These are phyloP conservation scores for Scutellaria baicalensis DNA, from an alignment of 257 asterid species.

Conservation along the genomic window DNA sequence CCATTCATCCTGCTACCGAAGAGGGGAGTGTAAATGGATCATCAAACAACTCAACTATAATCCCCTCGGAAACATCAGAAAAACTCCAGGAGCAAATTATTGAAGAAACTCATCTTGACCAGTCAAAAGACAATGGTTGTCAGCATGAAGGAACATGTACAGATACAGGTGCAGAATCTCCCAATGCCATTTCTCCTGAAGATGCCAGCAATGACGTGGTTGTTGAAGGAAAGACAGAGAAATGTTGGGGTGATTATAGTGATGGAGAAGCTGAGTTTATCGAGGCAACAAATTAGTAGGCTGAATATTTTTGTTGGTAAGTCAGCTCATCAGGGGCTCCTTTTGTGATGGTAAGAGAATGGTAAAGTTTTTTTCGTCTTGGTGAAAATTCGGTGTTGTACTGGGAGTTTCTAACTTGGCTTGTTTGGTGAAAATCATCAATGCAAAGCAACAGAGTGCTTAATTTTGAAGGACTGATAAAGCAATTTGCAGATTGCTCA, in stretches of 20 bases:
- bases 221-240: constrained; percentile 37
- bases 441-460: constrained; percentile 7
- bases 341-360: neutral
- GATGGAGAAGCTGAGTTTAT: constrained; percentile 61
- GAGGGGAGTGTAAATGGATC: constrained; percentile 27
- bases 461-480: neutral
- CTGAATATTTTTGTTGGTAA: neutral
- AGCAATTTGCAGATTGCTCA: neutral
- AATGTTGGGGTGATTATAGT: constrained; percentile 77
- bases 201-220: constrained; percentile 15
- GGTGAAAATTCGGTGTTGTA: constrained; percentile 6
- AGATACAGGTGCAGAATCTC: constrained; percentile 18
- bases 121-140: constrained; percentile 21
- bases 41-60: constrained; percentile 12
- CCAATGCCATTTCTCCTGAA: constrained; percentile 21
- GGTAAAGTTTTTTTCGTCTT: constrained; percentile 6
- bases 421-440: constrained; percentile 17
- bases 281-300: constrained; percentile 38
- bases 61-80: constrained; percentile 10
- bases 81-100: constrained; percentile 17
- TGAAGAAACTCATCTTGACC: constrained; percentile 21
- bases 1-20: constrained; percentile 4
- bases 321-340: neutral
- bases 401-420: constrained; percentile 12
- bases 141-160: constrained; percentile 26